Percentiles rank a stretch among this genome's conserved stretches.
These are phyloP conservation scores for Plasmodium vivax DNA, from an alignment of 169 alveolate genomes.

Conservation along the genomic window DNA sequence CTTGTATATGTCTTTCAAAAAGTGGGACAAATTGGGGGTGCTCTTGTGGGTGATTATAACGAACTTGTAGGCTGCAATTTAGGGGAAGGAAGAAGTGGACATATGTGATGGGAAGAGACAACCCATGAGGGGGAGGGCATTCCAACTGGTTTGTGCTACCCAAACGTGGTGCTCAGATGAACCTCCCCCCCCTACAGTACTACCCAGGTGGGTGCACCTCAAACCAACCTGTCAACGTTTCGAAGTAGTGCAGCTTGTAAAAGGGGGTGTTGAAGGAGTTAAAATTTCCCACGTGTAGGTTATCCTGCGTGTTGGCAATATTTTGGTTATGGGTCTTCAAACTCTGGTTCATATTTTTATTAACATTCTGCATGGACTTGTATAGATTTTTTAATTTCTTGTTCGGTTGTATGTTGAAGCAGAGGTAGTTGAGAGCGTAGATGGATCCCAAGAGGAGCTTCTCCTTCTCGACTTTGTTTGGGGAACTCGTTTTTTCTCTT, in stretches of 20 bases:
- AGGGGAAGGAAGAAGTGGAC: not conserved
- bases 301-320: conserved; percentile 22
- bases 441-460: conserved; percentile 60
- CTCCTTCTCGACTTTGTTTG: conserved; percentile 39
- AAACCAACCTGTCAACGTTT: conserved; percentile 58
- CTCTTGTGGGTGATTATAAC: conserved; percentile 58
- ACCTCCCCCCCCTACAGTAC: not conserved
- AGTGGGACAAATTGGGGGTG: conserved; percentile 41
- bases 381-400: conserved; percentile 59
- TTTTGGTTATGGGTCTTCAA: conserved; percentile 26
- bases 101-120: not conserved
- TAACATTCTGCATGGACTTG: conserved; percentile 9
- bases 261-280: conserved; percentile 61
- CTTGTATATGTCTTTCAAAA: conserved; percentile 61
- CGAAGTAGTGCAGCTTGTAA: conserved; percentile 63
- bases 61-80: conserved; percentile 52
- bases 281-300: conserved; percentile 65
- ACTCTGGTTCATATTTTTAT: conserved; percentile 30
- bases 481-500: conserved; percentile 17
- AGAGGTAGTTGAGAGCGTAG: conserved; percentile 63
- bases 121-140: not conserved
- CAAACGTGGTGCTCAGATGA: not conserved
- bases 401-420: conserved; percentile 74
- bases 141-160: not conserved
- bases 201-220: not conserved